These are phyloP conservation scores for Primulina huaijiensis DNA, from an alignment of 257 asterid genomes.

Conservation along the genomic window DNA sequence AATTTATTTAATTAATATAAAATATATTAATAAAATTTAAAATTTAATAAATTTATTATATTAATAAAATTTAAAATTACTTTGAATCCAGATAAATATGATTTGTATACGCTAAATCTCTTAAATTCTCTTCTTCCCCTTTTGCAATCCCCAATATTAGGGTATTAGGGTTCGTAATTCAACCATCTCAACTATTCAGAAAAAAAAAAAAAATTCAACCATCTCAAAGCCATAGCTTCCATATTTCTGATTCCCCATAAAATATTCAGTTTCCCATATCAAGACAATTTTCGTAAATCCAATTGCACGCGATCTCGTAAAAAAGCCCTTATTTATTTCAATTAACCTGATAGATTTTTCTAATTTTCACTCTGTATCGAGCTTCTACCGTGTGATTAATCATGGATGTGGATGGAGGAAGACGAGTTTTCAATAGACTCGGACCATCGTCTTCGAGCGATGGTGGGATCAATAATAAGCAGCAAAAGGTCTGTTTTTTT, in stretches of 20 bases:
- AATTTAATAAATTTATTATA: no score
- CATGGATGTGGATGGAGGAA: slow-evolving; percentile 82
- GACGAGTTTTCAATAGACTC: slow-evolving; percentile 56
- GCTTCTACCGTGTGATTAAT: slow-evolving; percentile 8
- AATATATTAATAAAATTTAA: no score
- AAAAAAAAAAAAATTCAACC: no score
- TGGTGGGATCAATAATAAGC: slow-evolving; percentile 34
- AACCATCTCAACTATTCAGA: slow-evolving; percentile 14
- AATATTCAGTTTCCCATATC: slow-evolving; percentile 7
- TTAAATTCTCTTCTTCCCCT: not conserved
- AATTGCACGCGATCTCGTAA: slow-evolving; percentile 28
- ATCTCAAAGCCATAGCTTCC: slow-evolving; percentile 28
- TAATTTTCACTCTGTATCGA: not conserved
- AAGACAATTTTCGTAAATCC: not conserved
- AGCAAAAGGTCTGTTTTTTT: slow-evolving; percentile 66
- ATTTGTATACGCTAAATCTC: no score
- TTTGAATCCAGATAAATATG: no score
- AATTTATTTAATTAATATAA: no score
- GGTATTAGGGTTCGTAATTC: slow-evolving; percentile 40
- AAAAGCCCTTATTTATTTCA: slow-evolving; percentile 10
- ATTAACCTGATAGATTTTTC: not conserved
- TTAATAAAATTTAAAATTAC: no score
- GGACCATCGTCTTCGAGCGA: slow-evolving; percentile 59
- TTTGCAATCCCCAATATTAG: slow-evolving; percentile 27
- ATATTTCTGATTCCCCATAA: not conserved